Evolutionary conservation across 495 filamentous ascomycete genomes (phyloP).

Genomic region (Aeminium ludgeri): DNA sequence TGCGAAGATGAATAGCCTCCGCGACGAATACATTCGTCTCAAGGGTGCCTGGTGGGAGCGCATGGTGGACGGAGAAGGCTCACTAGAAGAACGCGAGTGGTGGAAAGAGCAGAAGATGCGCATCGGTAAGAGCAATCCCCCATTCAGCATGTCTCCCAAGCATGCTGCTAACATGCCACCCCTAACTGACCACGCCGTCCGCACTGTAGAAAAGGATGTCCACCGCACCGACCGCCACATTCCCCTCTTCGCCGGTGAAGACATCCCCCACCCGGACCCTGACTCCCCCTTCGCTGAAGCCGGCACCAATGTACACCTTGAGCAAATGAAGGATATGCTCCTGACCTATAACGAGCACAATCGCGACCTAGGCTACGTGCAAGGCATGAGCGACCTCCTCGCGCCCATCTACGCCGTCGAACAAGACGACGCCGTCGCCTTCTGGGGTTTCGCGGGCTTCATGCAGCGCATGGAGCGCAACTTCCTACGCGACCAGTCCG

Average conservation of each 20-base stretch:
- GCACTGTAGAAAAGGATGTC: conserved; percentile 76
- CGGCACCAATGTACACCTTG: conserved; percentile 92
- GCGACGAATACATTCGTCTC: conserved; percentile 84
- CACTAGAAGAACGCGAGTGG: conserved; percentile 66
- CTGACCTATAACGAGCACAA: conserved; percentile 97
- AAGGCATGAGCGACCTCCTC: conserved; percentile 95
- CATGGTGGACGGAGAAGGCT: conserved; percentile 63
- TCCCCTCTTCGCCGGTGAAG: conserved; percentile 86
- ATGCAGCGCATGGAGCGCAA: conserved; percentile 98
- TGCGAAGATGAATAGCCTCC: conserved; percentile 61
- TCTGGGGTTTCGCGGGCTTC: conserved; percentile 91
- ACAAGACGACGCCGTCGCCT: conserved; percentile 91
- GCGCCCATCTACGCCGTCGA: conserved; percentile 92
- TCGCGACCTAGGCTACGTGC: conserved; percentile 81
- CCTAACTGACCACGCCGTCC: conserved; percentile 32
- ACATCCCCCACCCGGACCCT: conserved; percentile 94
- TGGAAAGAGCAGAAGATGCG: conserved; percentile 89
- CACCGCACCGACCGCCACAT: conserved; percentile 89
- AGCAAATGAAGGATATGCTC: conserved; percentile 98
- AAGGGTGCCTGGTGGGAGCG: conserved; percentile 96
- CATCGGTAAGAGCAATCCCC: conserved; percentile 50
- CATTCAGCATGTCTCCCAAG: background rate
- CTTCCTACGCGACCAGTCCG: conserved; percentile 86
- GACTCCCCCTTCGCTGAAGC: conserved; percentile 82
- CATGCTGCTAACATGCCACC: conserved; percentile 5